Base-by-base conservation (phyloP, 2,329 filamentous ascomycete species). In the Thielaviopsis populi region DNA sequence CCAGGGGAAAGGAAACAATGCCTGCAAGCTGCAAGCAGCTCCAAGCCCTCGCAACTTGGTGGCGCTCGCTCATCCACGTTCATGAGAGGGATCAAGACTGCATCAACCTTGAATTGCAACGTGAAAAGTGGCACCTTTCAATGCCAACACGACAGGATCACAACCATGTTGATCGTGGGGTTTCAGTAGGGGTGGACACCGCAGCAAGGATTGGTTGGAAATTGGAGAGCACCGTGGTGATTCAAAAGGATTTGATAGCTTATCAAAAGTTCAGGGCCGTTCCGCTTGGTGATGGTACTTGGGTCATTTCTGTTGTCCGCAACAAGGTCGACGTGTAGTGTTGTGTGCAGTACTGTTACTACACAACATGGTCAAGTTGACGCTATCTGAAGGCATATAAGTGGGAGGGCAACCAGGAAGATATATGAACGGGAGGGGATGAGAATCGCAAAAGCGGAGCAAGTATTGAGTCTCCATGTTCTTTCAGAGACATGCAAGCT, bases 171-270 rank as follows among this genome's bases (percentile, higher is more conserved):
- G 40, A 13, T 37, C n/a, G 58, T 60, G 30, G 59, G 59, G 42
- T 58, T 58, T 46, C 42, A 42, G 59, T 61, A 63, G 61, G 61
- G 61, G 61, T 22, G 30, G 46, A 19, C 60, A 37, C 60, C 17
- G 24, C 43, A 41, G 13, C 59, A 41, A 61, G 59, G 59, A 61
- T 61, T 61, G 7, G 41, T 13, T 63, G 37, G 15, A 63, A 63
- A 63, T 58, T 58, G n/a, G n/a, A 63, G 50, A 58, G 33, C 46
- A 27, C 22, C 53, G n/a, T 19, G 50, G 50, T 58, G 61, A 19
- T 30, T 15, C 40, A 43, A 50, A 30, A 63, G 61, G 48, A 63
- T 63, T 42, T 30, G 50, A 33, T 61, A 43, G 42, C 41, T 48
- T 40, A 59, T 59, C 22, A 61, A 50, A 50, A 50, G 19, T 24